Conservation (phyloP, 2,329 filamentous ascomycete genomes). For the Xylaria sp. region DNA sequence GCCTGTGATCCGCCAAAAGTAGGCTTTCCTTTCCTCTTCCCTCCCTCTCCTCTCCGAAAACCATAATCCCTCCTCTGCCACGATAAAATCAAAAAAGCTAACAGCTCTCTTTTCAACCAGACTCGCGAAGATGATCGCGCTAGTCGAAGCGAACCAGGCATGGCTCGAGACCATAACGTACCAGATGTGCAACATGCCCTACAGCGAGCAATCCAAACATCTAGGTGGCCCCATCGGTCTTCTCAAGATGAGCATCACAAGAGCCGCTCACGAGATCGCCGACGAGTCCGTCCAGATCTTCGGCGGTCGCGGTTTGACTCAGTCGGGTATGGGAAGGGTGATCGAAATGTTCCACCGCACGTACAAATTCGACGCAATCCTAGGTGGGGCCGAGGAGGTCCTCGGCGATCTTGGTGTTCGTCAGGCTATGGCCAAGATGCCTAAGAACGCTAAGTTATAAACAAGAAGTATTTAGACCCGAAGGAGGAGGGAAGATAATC, state of each 20-base stretch:
- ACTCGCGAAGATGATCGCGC: constrained; percentile 87
- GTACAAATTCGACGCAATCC: constrained; percentile 82
- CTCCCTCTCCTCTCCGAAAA: not conserved
- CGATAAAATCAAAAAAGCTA: constrained; percentile 3
- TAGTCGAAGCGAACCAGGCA: constrained; percentile 82
- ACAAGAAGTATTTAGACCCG: not conserved
- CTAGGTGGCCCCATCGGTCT: constrained; percentile 85
- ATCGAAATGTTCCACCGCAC: constrained; percentile 88
- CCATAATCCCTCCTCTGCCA: not conserved
- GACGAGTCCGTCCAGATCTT: constrained; percentile 89
- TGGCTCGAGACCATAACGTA: constrained; percentile 88
- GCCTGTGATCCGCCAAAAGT: constrained; percentile 85
- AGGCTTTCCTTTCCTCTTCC: constrained; percentile 42
- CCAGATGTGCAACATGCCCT: constrained; percentile 89
- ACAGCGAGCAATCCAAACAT: constrained; percentile 77
- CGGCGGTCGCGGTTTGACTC: constrained; percentile 82
- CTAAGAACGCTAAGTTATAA: constrained; percentile 80
- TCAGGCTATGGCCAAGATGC: constrained; percentile 86
- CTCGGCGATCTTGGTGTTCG: constrained; percentile 83
- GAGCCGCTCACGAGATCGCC: constrained; percentile 83
- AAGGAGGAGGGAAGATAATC: not conserved
- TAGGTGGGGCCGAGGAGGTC: constrained; percentile 87
- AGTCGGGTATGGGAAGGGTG: constrained; percentile 83
- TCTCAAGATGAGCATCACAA: constrained; percentile 81
- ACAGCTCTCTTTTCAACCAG: constrained; percentile 50